Percentiles rank a stretch among this genome's conserved stretches.
phyloP scores from a whole-genome alignment of 345 rosid species.

The Turritis glabra region DNA sequence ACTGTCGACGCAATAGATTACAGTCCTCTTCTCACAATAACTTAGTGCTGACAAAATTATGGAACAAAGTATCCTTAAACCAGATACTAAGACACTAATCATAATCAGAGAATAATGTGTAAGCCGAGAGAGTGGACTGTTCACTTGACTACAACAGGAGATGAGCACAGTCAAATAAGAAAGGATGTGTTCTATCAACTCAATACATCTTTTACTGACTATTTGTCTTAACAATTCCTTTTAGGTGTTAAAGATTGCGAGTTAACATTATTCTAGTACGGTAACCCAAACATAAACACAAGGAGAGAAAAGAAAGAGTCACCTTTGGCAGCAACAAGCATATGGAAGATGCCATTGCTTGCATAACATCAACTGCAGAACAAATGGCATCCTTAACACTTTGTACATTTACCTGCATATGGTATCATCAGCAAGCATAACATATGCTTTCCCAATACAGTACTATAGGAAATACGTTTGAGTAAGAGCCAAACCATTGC shows the following conservation, averaged over 20 bases:
- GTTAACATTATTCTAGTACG: neutral
- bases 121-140: neutral
- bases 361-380: conserved; percentile 91
- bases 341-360: conserved; percentile 81
- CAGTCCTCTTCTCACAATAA: neutral
- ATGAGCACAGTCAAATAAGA: neutral
- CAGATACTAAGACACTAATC: neutral
- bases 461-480: neutral
- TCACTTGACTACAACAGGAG: neutral
- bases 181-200: neutral
- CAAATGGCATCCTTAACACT: conserved; percentile 73
- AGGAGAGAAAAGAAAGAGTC: neutral
- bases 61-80: neutral
- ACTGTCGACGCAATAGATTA: neutral
- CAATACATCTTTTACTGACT: neutral
- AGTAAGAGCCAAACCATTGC: conserved; percentile 56
- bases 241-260: neutral
- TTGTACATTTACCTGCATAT: conserved; percentile 70
- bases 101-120: neutral
- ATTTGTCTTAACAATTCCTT: neutral
- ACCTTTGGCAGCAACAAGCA: conserved; percentile 72
- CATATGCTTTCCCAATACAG: neutral
- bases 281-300: neutral
- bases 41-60: neutral
- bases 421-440: neutral